Percentiles rank a stretch among this genome's conserved stretches.
These are phyloP conservation scores for Peronospora tabacina DNA, from an alignment of 352 stramenopile species.

Conservation along the genomic window DNA sequence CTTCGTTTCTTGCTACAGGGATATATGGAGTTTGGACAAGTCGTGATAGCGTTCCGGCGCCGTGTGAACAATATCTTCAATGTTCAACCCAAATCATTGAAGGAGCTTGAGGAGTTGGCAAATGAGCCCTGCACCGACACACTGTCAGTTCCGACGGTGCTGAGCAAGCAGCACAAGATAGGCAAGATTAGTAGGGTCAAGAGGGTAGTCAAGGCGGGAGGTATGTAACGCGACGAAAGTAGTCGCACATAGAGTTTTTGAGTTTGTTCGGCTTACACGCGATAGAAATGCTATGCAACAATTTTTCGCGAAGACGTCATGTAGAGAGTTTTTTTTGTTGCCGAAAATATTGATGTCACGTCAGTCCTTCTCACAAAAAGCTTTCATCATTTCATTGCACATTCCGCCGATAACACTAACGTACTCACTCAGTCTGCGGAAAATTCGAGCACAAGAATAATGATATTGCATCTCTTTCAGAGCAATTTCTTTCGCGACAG, in stretches of 20 bases:
- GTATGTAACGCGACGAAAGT: conserved; percentile 26
- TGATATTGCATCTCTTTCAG: neutral
- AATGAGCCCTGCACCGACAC: conserved; percentile 60
- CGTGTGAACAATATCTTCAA: conserved; percentile 72
- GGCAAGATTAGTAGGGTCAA: conserved; percentile 32
- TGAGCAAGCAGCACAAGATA: conserved; percentile 32
- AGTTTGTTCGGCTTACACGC: conserved; percentile 21
- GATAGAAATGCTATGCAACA: conserved; percentile 33
- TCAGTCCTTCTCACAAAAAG: conserved; percentile 1
- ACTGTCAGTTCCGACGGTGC: conserved; percentile 35
- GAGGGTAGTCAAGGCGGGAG: conserved; percentile 25
- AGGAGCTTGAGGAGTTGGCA: conserved; percentile 53
- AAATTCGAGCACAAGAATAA: neutral
- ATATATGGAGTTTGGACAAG: conserved; percentile 87
- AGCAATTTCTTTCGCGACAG: conserved; percentile 12
- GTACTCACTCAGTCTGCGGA: neutral
- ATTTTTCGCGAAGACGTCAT: conserved; percentile 12
- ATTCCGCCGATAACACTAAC: neutral
- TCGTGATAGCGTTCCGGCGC: conserved; percentile 56
- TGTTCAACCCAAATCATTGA: conserved; percentile 45
- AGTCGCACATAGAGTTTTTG: conserved; percentile 37
- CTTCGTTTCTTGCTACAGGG: conserved; percentile 35
- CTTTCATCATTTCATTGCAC: neutral
- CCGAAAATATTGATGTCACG: conserved; percentile 14
- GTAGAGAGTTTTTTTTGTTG: conserved; percentile 11